Evolutionary conservation across 1,284 basidiomycete genomes (phyloP).

Genomic region (Trichosporon ovoides): DNA sequence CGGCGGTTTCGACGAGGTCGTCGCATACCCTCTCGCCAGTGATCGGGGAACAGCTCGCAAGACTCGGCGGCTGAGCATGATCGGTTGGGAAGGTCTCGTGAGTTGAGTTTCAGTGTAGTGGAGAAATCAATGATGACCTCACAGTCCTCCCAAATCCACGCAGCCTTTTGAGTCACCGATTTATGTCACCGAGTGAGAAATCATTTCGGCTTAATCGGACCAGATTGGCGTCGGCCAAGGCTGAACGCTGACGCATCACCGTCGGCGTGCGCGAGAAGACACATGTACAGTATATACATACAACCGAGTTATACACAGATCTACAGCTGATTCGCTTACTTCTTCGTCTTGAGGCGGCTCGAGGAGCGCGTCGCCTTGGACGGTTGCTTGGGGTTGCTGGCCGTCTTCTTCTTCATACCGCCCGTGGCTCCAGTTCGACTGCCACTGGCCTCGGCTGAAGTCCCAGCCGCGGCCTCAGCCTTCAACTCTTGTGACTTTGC

Average conservation of each 20-base stretch:
- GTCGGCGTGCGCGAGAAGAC: neutral
- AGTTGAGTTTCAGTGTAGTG: neutral
- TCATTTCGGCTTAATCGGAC: neutral
- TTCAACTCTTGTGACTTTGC: neutral
- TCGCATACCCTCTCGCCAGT: neutral
- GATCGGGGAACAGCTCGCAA: neutral
- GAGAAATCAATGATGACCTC: neutral
- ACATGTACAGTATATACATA: neutral
- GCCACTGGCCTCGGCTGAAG: too few species aligned
- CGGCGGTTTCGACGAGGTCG: constrained; percentile 13
- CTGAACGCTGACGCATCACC: too few species aligned
- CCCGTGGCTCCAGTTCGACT: too few species aligned
- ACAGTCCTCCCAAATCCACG: too few species aligned
- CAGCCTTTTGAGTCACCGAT: neutral
- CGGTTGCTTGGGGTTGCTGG: neutral
- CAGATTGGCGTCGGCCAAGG: neutral
- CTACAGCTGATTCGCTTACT: neutral
- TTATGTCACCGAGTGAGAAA: neutral
- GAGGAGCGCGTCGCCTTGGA: neutral
- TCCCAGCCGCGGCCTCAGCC: neutral
- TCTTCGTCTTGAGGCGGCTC: neutral
- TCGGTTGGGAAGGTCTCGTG: neutral
- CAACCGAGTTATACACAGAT: neutral
- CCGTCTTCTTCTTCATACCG: neutral
- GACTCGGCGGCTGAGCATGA: neutral